Evolutionary conservation across 2,329 filamentous ascomycete species (phyloP), one percentile per base, ranked within the genome.

Genomic region (Hymenoscyphus linearis): DNA sequence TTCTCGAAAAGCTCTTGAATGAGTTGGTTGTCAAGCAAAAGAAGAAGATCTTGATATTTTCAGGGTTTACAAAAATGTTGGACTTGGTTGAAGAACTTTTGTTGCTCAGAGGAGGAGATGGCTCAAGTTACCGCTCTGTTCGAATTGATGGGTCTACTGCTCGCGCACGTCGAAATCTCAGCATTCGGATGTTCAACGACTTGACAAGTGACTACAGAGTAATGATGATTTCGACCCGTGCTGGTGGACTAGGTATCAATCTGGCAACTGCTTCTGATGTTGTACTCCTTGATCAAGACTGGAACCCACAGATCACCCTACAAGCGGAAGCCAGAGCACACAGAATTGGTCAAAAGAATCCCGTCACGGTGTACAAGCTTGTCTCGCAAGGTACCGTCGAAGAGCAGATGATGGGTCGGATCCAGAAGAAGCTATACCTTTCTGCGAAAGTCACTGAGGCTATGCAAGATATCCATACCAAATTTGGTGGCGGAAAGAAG

Each of bases 291-390:
- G 95, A 99, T 69, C 93, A 95, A 0, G 95, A 99, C 71, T 98
- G 96, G 79, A 99, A 99, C 64, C 95, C 95, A 0, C 93, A 99
- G 71, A 93, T 98, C 73, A 95, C 98, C 68, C 89, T 98, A 37
- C 95, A 99, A 74, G 95, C 95, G 0, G 81, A 98, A 50, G 96
- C 92, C 36, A 86, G 95, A 66, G 95, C 93, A 12, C 95, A 99
- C 74, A 88, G 95, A 31, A 98, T 99, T 65, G 95, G 95, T 0
- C 95, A 99, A 74, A 91, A 91, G 74, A 91, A 95, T 68, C 96
- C 96, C 68, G 95, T 98, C 0, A 82, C 98, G 1, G 96, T 96
- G 67, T 96, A 98, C 71, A 93, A 98, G 73, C 78, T 99, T 0
- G 90, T 96, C 77, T 96, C 92, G 2, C 88, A 92, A 62, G 85